These are phyloP conservation scores for Paecilomyces sp. DNA, from an alignment of 2,329 filamentous ascomycete species.

Conservation along the genomic window DNA sequence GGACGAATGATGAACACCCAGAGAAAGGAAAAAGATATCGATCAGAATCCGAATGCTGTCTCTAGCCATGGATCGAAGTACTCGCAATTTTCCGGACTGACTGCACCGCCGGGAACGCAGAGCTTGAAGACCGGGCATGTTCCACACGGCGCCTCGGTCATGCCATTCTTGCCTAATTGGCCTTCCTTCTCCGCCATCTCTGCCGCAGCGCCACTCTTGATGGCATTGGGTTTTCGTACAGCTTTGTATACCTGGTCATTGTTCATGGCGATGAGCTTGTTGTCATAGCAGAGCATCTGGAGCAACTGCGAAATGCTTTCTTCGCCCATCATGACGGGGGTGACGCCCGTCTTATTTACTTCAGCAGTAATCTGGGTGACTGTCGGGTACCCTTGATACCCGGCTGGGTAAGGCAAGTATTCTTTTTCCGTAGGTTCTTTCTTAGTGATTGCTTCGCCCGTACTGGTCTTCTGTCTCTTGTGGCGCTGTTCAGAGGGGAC, in stretches of 20 bases:
- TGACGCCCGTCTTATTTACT: conserved; percentile 62
- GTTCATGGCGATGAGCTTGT: conserved; percentile 61
- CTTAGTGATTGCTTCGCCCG: conserved; percentile 23
- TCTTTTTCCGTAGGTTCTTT: conserved; percentile 20
- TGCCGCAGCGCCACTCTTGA: conserved; percentile 25
- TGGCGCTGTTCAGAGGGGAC: conserved; percentile 33
- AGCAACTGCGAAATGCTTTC: conserved; percentile 78
- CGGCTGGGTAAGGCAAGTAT: conserved; percentile 50
- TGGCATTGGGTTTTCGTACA: conserved; percentile 31
- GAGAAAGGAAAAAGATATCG: conserved; percentile 3
- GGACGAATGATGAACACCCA: neutral
- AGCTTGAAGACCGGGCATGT: conserved; percentile 88
- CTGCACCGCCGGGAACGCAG: conserved; percentile 83
- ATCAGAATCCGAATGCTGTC: conserved; percentile 28
- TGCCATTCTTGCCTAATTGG: conserved; percentile 57
- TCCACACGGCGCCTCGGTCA: conserved; percentile 85
- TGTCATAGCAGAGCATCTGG: conserved; percentile 83
- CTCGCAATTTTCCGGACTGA: conserved; percentile 81
- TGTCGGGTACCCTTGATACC: conserved; percentile 74
- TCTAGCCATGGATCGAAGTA: conserved; percentile 84
- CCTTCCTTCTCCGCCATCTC: conserved; percentile 28
- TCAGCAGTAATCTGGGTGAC: conserved; percentile 68
- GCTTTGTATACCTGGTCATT: conserved; percentile 45
- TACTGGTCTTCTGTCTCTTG: conserved; percentile 33
- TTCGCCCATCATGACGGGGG: conserved; percentile 62